Percentiles rank a stretch among this genome's conserved stretches.
phyloP scores from a whole-genome alignment of 768 basidiomycete species.

The Lentinula edodes region DNA sequence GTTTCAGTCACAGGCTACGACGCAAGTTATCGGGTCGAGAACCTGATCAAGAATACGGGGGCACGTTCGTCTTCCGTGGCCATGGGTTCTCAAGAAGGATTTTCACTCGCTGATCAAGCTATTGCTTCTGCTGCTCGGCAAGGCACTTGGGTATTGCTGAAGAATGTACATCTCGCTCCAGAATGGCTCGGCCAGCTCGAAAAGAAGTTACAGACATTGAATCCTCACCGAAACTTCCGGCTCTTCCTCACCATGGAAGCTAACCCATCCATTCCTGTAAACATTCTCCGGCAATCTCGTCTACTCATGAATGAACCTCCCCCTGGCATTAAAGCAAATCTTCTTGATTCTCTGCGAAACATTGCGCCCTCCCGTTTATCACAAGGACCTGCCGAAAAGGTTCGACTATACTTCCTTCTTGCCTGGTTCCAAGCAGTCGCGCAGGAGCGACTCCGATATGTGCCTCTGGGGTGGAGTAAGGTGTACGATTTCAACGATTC shows the following conservation, averaged over 20 bases:
- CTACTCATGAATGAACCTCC: conserved; percentile 99
- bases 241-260: conserved; percentile 99
- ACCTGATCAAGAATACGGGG: conserved; percentile 72
- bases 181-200: conserved; percentile 95
- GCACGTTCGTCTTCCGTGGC: conserved; percentile 85
- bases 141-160: conserved; percentile 94
- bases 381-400: conserved; percentile 89
- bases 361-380: conserved; percentile 68
- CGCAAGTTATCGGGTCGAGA: conserved; percentile 95
- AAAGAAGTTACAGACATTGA: conserved; percentile 91
- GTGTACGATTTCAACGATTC: conserved; percentile 99
- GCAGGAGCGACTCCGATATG: conserved; percentile 94
- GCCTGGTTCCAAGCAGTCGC: conserved; percentile 99
- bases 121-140: conserved; percentile 89
- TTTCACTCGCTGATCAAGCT: conserved; percentile 91
- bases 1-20: conserved; percentile 96
- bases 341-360: conserved; percentile 80
- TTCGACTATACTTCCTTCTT: conserved; percentile 89
- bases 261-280: conserved; percentile 90
- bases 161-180: conserved; percentile 95
- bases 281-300: conserved; percentile 92
- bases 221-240: conserved; percentile 87
- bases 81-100: conserved; percentile 99
- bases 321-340: conserved; percentile 93
- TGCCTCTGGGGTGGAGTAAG: conserved; percentile 95